A percentile compares a stretch with the other conserved stretches of the same genome.
These are phyloP conservation scores for Aspergillus glaucus DNA, from an alignment of 2,329 filamentous ascomycete species.

Conservation along the genomic window DNA sequence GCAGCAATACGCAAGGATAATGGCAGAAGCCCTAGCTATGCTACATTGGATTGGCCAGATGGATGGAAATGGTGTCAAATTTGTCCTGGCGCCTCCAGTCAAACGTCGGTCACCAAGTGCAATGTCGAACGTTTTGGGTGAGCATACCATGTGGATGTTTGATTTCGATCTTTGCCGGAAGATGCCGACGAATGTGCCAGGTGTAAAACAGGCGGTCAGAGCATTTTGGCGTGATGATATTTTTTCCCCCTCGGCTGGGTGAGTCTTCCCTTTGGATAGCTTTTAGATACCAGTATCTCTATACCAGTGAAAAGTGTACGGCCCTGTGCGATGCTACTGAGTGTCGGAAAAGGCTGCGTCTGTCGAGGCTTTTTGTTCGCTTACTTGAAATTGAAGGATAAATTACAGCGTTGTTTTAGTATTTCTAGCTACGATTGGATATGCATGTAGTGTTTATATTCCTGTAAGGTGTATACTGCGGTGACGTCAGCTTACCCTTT, in stretches of 20 bases:
- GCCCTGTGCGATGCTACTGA: not conserved
- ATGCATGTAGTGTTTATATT: too few species aligned
- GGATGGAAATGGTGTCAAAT: slow-evolving; percentile 52
- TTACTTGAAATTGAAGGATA: slow-evolving; percentile 1
- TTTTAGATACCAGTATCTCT: slow-evolving; percentile 22
- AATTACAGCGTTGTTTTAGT: too few species aligned
- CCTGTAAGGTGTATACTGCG: too few species aligned
- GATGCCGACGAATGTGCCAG: slow-evolving; percentile 35
- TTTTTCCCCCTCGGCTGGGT: slow-evolving; percentile 43
- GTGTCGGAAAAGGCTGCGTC: not conserved
- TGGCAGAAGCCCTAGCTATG: slow-evolving; percentile 47
- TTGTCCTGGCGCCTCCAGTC: slow-evolving; percentile 40
- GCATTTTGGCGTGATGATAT: slow-evolving; percentile 49
- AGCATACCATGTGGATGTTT: slow-evolving; percentile 40
- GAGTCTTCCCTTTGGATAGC: slow-evolving; percentile 15
- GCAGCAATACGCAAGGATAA: slow-evolving; percentile 34
- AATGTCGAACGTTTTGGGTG: slow-evolving; percentile 19
- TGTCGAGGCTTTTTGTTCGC: slow-evolving; percentile 7
- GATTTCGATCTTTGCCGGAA: slow-evolving; percentile 42
- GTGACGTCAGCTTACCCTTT: too few species aligned
- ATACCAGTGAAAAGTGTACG: slow-evolving; percentile 3
- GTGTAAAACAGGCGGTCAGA: slow-evolving; percentile 37
- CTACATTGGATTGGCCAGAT: slow-evolving; percentile 45
- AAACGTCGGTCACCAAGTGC: not conserved
- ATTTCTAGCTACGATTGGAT: too few species aligned